Evolutionary conservation across 2,329 filamentous ascomycete species (phyloP), one percentile per base, ranked within the genome.

Genomic region (Arthroderma sp.): DNA sequence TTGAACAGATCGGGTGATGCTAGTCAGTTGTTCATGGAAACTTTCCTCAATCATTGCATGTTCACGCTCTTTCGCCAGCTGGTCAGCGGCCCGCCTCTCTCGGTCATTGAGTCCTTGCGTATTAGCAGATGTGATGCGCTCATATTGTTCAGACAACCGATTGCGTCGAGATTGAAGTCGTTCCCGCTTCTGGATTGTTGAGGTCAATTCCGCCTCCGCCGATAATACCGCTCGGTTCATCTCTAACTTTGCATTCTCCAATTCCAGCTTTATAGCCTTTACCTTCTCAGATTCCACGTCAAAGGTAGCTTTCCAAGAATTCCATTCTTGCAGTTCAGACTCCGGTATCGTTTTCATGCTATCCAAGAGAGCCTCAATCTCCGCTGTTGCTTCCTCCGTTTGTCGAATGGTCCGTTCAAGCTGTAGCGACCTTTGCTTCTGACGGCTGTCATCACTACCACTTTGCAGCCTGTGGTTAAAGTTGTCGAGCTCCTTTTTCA

Each of bases 361-460:
- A 45, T 74, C 73, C 10, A 77, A 67, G 54, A 79, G 71, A 40
- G 58, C 56, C 46, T 72, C 68, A 32, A 80, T 63, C 33, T 68
- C 69, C 31, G 66, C 66, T n/a, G 73, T 72, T 29, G 74, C 73
- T 53, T 80, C 77, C 52, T 81, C 77, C 4, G 77, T 77, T 59
- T 80, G 77, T 45, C 70, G 70, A 51, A 78, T 78, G 50, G 72
- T 77, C 52, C 79, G 74, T 50, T 72, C 75, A 48, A 80, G 68
- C 53, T 81, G 78, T 49, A 75, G 63, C 33, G 75, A 72, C 49
- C 77, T 72, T 55, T 78, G 75, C 50, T 73, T 73, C 59, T 79
- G 75, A 49, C 74, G 69, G 53, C 78, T 78, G 55, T 81, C 78
- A 52, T 73, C 72, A 43, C 72, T 74, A 50, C 73, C 73, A 45